Conservation (phyloP, 192 early-diverging fungal species). For the Coemansia sp. region DNA sequence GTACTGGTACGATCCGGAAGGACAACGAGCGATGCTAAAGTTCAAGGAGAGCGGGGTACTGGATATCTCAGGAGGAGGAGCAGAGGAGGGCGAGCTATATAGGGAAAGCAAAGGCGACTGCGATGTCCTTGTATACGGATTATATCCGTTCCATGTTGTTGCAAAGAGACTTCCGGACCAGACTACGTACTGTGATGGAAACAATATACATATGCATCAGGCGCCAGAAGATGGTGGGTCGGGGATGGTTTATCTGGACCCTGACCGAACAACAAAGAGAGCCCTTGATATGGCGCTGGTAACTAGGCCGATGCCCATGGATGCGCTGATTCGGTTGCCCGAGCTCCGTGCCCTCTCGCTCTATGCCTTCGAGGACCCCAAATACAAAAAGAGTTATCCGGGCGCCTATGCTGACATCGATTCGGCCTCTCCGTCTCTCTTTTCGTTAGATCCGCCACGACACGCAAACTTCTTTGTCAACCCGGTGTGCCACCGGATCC, state of each 20-base stretch:
- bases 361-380: slow-evolving; percentile 19
- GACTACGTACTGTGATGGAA: slow-evolving; percentile 16
- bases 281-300: slow-evolving; percentile 19
- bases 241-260: neutral
- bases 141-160: slow-evolving; percentile 43
- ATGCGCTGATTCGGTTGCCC: slow-evolving; percentile 17
- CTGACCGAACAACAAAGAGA: neutral
- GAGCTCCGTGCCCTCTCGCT: slow-evolving; percentile 20
- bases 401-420: slow-evolving; percentile 1
- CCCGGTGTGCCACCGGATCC: slow-evolving; percentile 31
- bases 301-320: slow-evolving; percentile 34
- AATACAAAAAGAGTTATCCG: slow-evolving; percentile 18
- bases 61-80: neutral
- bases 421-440: neutral
- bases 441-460: neutral
- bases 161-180: neutral
- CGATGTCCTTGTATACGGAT: slow-evolving; percentile 16
- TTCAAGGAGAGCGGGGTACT: slow-evolving; percentile 20
- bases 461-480: slow-evolving; percentile 12
- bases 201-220: slow-evolving; percentile 28
- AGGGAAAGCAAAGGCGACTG: neutral
- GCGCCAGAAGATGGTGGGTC: neutral
- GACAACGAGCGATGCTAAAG: slow-evolving; percentile 5
- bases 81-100: neutral
- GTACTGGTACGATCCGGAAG: slow-evolving; percentile 22